Conservation (phyloP, 371 early-diverging fungal species). For the Thermomucor indicae-seudaticae region DNA sequence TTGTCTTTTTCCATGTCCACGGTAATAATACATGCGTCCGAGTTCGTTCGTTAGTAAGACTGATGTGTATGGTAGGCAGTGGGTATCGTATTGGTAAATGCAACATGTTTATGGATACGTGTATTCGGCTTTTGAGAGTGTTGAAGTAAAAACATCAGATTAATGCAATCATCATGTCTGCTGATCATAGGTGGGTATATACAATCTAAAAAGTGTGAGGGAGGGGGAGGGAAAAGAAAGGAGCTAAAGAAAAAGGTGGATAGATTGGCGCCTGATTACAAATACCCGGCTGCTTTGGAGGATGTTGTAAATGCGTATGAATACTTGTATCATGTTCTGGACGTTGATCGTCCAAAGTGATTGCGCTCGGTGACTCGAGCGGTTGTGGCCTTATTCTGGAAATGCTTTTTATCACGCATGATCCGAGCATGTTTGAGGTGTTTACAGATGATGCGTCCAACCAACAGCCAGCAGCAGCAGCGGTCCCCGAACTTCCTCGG, state of each 20-base stretch:
- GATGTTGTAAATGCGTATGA: constrained; percentile 46
- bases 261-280: constrained; percentile 43
- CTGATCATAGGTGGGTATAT: constrained; percentile 25
- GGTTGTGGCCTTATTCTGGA: constrained; percentile 42
- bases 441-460: constrained; percentile 23
- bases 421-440: constrained; percentile 47
- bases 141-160: constrained; percentile 38
- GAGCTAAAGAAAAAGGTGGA: too few relatives aligned
- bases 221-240: too few relatives aligned
- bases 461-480: neutral
- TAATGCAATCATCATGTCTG: constrained; percentile 38
- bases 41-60: neutral
- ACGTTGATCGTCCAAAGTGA: constrained; percentile 22
- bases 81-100: constrained; percentile 45
- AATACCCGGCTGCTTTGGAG: constrained; percentile 43
- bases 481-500: constrained; percentile 30
- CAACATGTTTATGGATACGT: constrained; percentile 48
- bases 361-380: constrained; percentile 37
- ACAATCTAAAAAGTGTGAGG: too few relatives aligned
- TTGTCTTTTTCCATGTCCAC: constrained; percentile 44
- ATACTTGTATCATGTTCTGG: constrained; percentile 20
- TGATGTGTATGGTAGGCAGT: constrained; percentile 40
- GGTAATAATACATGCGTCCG: constrained; percentile 15
- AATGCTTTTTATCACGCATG: constrained; percentile 43
- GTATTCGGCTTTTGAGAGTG: constrained; percentile 32